These are phyloP conservation scores for Canna indica DNA, from an alignment of 176 grass and related monocot species.

Conservation along the genomic window DNA sequence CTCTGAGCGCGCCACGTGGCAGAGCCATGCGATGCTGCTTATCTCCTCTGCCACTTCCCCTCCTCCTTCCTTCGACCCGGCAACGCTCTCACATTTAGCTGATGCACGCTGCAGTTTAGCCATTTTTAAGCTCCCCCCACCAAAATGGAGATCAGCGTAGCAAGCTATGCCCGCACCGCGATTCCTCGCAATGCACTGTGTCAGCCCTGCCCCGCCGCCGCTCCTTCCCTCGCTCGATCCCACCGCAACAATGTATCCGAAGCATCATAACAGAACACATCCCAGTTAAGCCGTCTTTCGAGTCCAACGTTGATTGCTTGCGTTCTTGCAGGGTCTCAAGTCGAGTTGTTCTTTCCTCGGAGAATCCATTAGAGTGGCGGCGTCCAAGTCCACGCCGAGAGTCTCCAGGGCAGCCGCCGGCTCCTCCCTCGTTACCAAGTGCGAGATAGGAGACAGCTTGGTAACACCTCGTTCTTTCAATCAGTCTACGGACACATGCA, in stretches of 20 bases:
- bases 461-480: slow-evolving; percentile 17
- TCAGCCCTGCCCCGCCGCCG: slow-evolving; percentile 31
- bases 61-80: too few relatives aligned
- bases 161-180: slow-evolving; percentile 23
- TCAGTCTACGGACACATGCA: not conserved
- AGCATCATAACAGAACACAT: not conserved
- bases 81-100: too few relatives aligned
- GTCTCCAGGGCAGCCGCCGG: slow-evolving; percentile 24
- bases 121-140: too few relatives aligned
- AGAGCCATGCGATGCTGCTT: too few relatives aligned
- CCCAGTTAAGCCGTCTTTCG: too few relatives aligned
- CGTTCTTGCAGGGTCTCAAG: slow-evolving; percentile 20
- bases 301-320: slow-evolving; percentile 9
- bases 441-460: slow-evolving; percentile 85
- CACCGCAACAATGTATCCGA: slow-evolving; percentile 31
- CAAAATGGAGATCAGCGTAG: too few relatives aligned
- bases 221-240: slow-evolving; percentile 43
- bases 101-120: too few relatives aligned
- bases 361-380: slow-evolving; percentile 42
- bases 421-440: slow-evolving; percentile 47
- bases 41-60: too few relatives aligned
- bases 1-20: too few relatives aligned
- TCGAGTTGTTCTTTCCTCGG: slow-evolving; percentile 51
- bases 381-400: slow-evolving; percentile 28
- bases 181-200: slow-evolving; percentile 31